Evolutionary conservation across 805 yeast species (phyloP), one percentile per base, ranked within the genome.

Genomic region (Starmerella apis): DNA sequence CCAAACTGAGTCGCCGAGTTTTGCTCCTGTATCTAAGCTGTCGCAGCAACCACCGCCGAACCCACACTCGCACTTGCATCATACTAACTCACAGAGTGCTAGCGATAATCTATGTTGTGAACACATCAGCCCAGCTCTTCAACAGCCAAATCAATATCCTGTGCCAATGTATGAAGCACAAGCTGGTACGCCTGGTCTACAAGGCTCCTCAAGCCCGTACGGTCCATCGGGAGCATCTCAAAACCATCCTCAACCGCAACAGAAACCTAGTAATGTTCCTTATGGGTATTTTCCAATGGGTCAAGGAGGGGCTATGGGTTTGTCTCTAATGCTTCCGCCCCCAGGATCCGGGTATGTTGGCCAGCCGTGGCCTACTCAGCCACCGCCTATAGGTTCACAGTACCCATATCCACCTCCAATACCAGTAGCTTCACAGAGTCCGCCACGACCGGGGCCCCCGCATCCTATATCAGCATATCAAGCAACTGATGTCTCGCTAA

Each of bases 81-180:
- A 37, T 23, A 9, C 42, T 16, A 43, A 38, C n/a, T 22, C 28
- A 1, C 16, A 24, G 14, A 19, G 6, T 3, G 11, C 13, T 30
- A 24, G 19, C 11, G 38, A 31, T 20, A 31, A 36, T 5, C 31
- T 44, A n/a, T 49, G 52, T 33, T 49, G 52, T 31, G 37, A 44
- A 28, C 42, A 49, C 18, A 3, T 49, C 9, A 31, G 47, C 16
- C 47, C 47, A 9, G 47, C 36, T 4, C 32, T 43, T 16, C 39
- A 20, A n/a, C 39, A 14, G 13, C 30, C 30, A 3, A 13, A 30
- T 13, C 47, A 22, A 28, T 20, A 22, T 14, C 5, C 47, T 3
- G 30, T 24, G 1, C 39, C 47, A 8, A 10, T 16, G 1, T 22
- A 43, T 16, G 39, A 36, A 7, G 13, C n/a, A 5, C 47, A 31